Conservation (phyloP, 495 filamentous ascomycete species). For the Penicillium longicatenatum region DNA sequence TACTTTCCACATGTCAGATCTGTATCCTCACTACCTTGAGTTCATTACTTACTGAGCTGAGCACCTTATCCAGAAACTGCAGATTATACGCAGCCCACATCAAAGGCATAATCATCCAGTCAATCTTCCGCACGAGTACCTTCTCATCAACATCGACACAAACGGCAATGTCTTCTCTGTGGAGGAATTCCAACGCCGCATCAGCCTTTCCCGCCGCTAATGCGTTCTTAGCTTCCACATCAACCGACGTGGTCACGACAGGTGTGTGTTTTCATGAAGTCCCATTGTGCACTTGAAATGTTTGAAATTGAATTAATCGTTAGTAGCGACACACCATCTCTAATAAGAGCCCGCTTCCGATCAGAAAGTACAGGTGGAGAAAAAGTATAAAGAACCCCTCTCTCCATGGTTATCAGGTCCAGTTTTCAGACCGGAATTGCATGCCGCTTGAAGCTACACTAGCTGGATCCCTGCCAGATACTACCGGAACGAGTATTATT, state of each 20-base stretch:
- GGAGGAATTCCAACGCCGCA: constrained; percentile 32
- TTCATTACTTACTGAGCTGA: constrained; percentile 42
- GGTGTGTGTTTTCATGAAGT: constrained; percentile 8
- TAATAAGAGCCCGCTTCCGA: not conserved
- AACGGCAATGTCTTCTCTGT: constrained; percentile 14
- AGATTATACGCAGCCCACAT: constrained; percentile 57
- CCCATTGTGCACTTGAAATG: constrained; percentile 8
- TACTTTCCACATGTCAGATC: constrained; percentile 10
- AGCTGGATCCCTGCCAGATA: not conserved
- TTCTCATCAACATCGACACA: constrained; percentile 34
- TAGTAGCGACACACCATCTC: not conserved
- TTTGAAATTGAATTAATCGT: not conserved
- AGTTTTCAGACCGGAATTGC: not conserved
- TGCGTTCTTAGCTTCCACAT: constrained; percentile 20
- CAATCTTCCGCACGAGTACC: constrained; percentile 40
- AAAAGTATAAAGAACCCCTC: not conserved
- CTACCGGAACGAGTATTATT: not conserved
- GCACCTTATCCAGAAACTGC: constrained; percentile 68
- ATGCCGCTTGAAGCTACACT: not conserved
- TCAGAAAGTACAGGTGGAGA: not conserved
- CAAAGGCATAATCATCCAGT: constrained; percentile 44
- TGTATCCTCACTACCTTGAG: not conserved
- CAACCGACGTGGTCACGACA: constrained; percentile 11
- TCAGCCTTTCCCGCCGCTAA: constrained; percentile 25
- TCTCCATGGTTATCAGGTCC: not conserved